Conservation (phyloP, 2,329 filamentous ascomycete species). For the Xylariaceae sp. region DNA sequence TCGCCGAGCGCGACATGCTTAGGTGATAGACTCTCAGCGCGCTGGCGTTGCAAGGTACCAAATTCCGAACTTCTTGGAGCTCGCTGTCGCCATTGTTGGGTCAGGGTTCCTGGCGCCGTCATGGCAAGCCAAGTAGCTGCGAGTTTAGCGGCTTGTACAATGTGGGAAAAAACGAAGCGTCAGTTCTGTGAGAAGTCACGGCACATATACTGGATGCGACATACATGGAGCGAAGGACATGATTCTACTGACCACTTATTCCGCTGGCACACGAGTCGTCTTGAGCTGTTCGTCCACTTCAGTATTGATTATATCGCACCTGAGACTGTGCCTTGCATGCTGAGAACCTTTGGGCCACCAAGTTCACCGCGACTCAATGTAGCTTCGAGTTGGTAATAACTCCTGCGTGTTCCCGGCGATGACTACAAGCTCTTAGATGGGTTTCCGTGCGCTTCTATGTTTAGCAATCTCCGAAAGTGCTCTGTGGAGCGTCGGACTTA, state of each 20-base stretch:
- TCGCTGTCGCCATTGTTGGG: slow-evolving; percentile 43
- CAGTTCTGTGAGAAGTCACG: too few species aligned
- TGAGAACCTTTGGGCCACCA: slow-evolving; percentile 59
- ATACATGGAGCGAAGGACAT: slow-evolving; percentile 42
- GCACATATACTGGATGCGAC: too few species aligned
- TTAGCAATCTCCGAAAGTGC: slow-evolving; percentile 20
- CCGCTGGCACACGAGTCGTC: slow-evolving; percentile 56
- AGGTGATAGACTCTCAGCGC: slow-evolving; percentile 51
- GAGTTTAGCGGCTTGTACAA: slow-evolving; percentile 66
- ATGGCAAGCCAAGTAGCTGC: slow-evolving; percentile 64
- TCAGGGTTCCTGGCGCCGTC: slow-evolving; percentile 66
- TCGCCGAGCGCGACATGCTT: slow-evolving; percentile 56
- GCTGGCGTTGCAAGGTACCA: slow-evolving; percentile 46
- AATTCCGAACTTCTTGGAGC: slow-evolving; percentile 42
- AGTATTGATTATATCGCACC: slow-evolving; percentile 57
- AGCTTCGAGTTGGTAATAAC: slow-evolving; percentile 24
- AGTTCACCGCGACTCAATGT: slow-evolving; percentile 35
- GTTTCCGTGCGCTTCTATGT: too few species aligned
- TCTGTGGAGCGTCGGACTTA: slow-evolving; percentile 65
- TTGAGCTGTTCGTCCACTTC: slow-evolving; percentile 50
- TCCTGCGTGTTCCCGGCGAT: slow-evolving; percentile 41
- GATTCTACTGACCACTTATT: slow-evolving; percentile 42
- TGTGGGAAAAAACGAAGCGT: too few species aligned
- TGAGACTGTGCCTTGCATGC: slow-evolving; percentile 61
- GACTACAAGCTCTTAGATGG: slow-evolving; percentile 45